Base-by-base conservation (phyloP, 495 filamentous ascomycete species). In the Haplographium delicatum region DNA sequence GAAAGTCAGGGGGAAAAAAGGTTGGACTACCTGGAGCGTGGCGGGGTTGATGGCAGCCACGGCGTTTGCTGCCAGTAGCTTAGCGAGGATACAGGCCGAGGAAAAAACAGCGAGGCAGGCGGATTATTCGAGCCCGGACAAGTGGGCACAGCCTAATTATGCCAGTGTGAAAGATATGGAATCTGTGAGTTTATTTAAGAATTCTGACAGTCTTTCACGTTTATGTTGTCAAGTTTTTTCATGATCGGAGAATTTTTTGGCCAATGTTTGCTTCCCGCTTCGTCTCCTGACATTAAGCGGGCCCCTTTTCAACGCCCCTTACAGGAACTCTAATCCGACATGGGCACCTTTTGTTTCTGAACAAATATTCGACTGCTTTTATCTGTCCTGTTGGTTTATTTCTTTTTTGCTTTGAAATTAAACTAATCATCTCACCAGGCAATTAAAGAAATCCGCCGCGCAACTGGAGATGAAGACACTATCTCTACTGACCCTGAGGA, bases 401-500 rank as follows among this genome's bases (percentile, higher is more conserved):
- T 16, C 34, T 38, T 9, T 38, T 16, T 8, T 38, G 34, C 6
- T 38, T 16, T 25, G 23, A 22, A 5, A n/a, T 22, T 2, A 25
- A 24, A 42, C 11, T 22, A n/a, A 28, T 27, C 23, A 44, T n/a
- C 16, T 13, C 3, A n/a, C 11, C 62, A 89, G 79, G 84, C 84
- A 11, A 69, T 86, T 45, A 61, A 67, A 43, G 83, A 85, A 61
- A 71, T 89, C 44, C 75, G 72, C 10, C 67, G 65, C 1, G 68
- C 71, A 18, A 69, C 90, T 22, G 65, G 70, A 9, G 71, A 80
- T 49, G 82, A 87, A 41, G 86, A 90, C 62, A 73, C 83, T 44
- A 82, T 96, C 53, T 89, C 81, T 49, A 90, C 80, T 1, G 91
- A 95, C 51, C 80, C 86, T 22, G 91, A 94, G 18, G 86, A 93